phyloP scores from a whole-genome alignment of 345 rosid species.

The Carallia pectinifolia region DNA sequence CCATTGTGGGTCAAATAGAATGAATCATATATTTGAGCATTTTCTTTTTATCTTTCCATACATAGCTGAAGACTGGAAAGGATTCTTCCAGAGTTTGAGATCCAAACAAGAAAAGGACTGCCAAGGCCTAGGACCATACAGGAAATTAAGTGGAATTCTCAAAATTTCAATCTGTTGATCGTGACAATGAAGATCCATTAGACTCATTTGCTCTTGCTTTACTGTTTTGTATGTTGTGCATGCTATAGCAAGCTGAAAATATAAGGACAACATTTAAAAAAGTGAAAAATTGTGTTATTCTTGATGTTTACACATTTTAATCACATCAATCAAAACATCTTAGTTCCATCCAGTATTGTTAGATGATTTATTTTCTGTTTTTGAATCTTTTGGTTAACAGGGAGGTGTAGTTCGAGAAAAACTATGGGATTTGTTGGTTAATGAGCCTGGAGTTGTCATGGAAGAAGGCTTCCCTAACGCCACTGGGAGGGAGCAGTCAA shows the following conservation, averaged over 20 bases:
- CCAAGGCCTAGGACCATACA: too few relatives aligned
- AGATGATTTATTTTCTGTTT: background rate
- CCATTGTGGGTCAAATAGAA: too few relatives aligned
- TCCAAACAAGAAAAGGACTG: too few relatives aligned
- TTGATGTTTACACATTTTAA: background rate
- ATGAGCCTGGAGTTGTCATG: slow-evolving; percentile 54
- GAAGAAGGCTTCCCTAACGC: slow-evolving; percentile 99
- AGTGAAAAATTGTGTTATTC: too few relatives aligned
- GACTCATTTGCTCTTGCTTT: too few relatives aligned
- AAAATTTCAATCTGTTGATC: too few relatives aligned
- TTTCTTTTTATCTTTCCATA: too few relatives aligned
- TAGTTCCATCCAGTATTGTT: background rate
- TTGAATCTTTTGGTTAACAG: slow-evolving; percentile 30
- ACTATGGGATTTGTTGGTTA: slow-evolving; percentile 76
- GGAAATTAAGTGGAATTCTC: background rate
- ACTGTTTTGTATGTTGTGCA: too few relatives aligned
- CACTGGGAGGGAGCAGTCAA: slow-evolving; percentile 86
- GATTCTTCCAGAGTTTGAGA: background rate
- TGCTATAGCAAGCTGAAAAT: too few relatives aligned
- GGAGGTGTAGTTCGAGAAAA: slow-evolving; percentile 85
- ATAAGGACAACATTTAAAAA: too few relatives aligned
- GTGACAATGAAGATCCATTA: too few relatives aligned
- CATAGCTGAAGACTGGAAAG: background rate
- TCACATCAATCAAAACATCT: background rate
- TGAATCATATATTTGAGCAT: too few relatives aligned